phyloP scores from a whole-genome alignment of 305 asterid genomes.

The Fraxinus latifolia region DNA sequence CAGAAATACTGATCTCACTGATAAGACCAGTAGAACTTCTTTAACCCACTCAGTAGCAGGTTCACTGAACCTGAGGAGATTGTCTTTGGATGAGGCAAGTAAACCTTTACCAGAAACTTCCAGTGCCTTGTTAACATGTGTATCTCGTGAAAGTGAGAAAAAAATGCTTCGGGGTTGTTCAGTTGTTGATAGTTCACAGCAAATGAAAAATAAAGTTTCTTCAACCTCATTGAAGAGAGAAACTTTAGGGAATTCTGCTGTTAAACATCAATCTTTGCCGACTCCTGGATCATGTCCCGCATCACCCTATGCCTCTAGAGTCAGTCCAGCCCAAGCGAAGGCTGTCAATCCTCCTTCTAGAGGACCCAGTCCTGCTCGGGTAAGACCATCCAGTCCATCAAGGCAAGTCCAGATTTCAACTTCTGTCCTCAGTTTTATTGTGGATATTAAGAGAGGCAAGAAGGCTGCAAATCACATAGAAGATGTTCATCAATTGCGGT shows the following conservation, averaged over 20 bases:
- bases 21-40: constrained; percentile 29
- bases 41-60: constrained; percentile 29
- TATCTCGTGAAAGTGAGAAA: constrained; percentile 33
- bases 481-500: constrained; percentile 76
- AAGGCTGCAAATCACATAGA: constrained; percentile 66
- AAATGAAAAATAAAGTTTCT: constrained; percentile 36
- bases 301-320: constrained; percentile 58
- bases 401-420: constrained; percentile 57
- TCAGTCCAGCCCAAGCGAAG: constrained; percentile 53
- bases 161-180: constrained; percentile 19
- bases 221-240: constrained; percentile 43
- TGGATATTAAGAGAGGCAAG: constrained; percentile 71
- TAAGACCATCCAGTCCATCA: constrained; percentile 76
- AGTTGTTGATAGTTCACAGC: constrained; percentile 46
- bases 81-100: constrained; percentile 57
- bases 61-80: constrained; percentile 32
- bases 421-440: constrained; percentile 79
- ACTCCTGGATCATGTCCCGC: constrained; percentile 46
- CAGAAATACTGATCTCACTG: constrained; percentile 40
- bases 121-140: constrained; percentile 39
- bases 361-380: constrained; percentile 66
- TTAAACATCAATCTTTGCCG: constrained; percentile 42
- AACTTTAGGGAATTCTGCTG: constrained; percentile 31
- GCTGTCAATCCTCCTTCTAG: constrained; percentile 41
- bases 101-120: constrained; percentile 52